Evolutionary conservation across 768 basidiomycete species (phyloP).

Genomic region (Russula dissimulans): DNA sequence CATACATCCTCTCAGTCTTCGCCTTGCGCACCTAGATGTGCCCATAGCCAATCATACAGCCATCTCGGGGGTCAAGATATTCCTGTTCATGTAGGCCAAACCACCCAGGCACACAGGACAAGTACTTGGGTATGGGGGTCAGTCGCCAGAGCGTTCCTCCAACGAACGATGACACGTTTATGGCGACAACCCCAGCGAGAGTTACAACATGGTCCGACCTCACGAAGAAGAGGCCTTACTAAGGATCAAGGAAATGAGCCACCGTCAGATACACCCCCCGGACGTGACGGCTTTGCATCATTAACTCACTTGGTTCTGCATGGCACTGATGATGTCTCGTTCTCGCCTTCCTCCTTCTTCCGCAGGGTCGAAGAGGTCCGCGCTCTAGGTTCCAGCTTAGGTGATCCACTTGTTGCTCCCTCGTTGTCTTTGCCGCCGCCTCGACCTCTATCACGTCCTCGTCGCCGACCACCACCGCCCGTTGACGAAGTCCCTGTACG

Average conservation of each 20-base stretch:
- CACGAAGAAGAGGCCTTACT: not conserved
- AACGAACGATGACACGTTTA: constrained; percentile 7
- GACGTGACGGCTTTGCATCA: not conserved
- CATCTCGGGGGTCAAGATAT: not conserved
- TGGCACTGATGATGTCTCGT: constrained; percentile 3
- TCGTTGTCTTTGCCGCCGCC: not conserved
- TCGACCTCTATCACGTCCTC: not conserved
- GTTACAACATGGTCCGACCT: not conserved
- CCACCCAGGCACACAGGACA: not conserved
- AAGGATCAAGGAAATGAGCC: not conserved
- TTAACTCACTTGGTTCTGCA: constrained; percentile 9
- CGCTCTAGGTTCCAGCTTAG: not conserved
- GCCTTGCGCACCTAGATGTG: not conserved
- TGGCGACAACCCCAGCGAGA: not conserved
- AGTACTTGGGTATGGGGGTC: not conserved
- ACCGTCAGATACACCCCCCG: not conserved
- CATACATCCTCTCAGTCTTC: not conserved
- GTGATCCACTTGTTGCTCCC: not conserved
- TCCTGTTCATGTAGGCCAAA: not conserved
- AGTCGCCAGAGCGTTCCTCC: constrained; percentile 3
- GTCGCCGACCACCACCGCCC: constrained; percentile 1
- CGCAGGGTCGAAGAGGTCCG: constrained; percentile 11
- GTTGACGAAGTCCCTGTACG: not conserved
- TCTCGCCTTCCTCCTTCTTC: constrained; percentile 15
- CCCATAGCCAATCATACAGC: not conserved